phyloP scores from a whole-genome alignment of 129 eudicot genomes.

The Deinandra increscens region DNA sequence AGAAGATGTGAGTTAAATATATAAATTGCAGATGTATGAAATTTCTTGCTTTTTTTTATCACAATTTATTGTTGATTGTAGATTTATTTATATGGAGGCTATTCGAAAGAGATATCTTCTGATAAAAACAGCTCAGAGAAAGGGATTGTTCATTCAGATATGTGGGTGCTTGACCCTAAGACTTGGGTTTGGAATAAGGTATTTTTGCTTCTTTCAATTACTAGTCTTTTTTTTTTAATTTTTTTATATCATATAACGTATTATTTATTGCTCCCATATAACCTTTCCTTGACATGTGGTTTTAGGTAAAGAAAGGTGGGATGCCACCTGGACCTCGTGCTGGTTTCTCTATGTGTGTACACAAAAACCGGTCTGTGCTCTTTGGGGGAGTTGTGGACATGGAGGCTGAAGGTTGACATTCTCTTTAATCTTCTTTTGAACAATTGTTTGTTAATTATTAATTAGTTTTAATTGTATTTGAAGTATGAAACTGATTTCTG shows the following conservation, averaged over 20 bases:
- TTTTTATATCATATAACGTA: neutral
- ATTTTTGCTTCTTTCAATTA: constrained; percentile 10
- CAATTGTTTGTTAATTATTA: neutral
- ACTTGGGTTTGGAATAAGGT: constrained; percentile 99
- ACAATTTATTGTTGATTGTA: constrained; percentile 29
- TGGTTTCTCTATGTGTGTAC: constrained; percentile 92
- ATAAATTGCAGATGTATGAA: neutral
- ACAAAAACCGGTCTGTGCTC: constrained; percentile 86
- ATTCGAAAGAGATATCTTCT: constrained; percentile 80
- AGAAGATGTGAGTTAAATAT: constrained; percentile 64
- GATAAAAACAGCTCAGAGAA: constrained; percentile 85
- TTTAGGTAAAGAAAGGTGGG: constrained; percentile 92
- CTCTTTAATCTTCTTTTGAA: neutral
- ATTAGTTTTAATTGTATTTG: no score
- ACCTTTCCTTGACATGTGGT: constrained; percentile 21
- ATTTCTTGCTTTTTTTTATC: neutral
- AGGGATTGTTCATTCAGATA: constrained; percentile 92
- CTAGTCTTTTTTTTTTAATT: neutral
- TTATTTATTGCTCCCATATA: neutral
- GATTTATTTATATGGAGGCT: constrained; percentile 92
- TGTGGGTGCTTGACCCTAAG: constrained; percentile 96
- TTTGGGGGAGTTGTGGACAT: constrained; percentile 98
- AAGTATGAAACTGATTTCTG: neutral
- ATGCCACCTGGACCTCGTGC: constrained; percentile 99
- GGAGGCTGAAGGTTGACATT: constrained; percentile 80